Evolutionary conservation across 2,329 filamentous ascomycete genomes (phyloP), one percentile per base, ranked within the genome.

Genomic region (Ceratocystis cacaofunesta): DNA sequence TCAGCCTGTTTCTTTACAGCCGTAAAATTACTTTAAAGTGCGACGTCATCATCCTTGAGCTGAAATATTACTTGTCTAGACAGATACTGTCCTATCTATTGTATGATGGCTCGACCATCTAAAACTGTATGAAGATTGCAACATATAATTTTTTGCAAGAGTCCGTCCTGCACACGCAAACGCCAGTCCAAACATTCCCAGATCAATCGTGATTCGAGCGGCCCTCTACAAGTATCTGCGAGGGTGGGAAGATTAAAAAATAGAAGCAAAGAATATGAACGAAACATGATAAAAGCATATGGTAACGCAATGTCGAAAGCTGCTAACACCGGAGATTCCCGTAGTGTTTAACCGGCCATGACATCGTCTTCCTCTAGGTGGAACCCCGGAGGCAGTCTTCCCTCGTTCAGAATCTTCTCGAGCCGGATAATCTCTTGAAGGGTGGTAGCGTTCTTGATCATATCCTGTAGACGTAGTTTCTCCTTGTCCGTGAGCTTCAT

Each of bases 321-420:
- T 4, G 22, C 12, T 15, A 62, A 8, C 46, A 63, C 17, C 44
- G 46, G 8, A 46, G n/a, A 1, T 25, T 41, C 3, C 36, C 32
- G n/a, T 41, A 25, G 19, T 41, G 30, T 30, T 72, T 74, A 86
- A 71, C 86, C 82, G 75, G 86, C 83, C 84, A 86, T 87, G 15
- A 75, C 76, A 69, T 82, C 80, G 61, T 68, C 68, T 50, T 77
- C 79, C 58, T 78, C 79, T 44, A 76, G 72, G 44, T 82, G 78
- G 41, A 85, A 82, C 32, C 85, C 88, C 43, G 82, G 80, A 1
- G 92, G 92, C 74, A 97, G 81, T 72, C 89, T 81, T 1, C 94
- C 94, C 75, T 97, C 92, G 68, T 89, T 89, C 69, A 97, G 77
- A 75, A 94, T 90, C 78, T 92, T 95, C 79, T 99, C 94, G 73